These are phyloP conservation scores for Stemphylium lycopersici DNA, from an alignment of 2,329 filamentous ascomycete genomes.

Conservation along the genomic window DNA sequence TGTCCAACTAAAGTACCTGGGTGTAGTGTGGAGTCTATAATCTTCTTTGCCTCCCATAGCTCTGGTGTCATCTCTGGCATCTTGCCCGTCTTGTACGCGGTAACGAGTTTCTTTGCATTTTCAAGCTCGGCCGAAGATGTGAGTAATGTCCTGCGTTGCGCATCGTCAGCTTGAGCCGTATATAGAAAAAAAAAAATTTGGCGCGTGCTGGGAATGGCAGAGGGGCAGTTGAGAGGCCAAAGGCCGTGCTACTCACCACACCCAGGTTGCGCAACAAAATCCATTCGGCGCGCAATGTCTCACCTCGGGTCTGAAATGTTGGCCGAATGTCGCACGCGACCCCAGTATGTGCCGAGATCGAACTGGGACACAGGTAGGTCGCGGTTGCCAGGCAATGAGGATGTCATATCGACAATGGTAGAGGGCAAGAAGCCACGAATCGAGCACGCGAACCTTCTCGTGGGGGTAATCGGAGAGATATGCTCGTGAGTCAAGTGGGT, in stretches of 20 bases:
- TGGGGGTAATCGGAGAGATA: constrained; percentile 10
- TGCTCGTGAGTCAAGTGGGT: background rate
- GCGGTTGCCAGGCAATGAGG: constrained; percentile 69
- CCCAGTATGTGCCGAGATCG: constrained; percentile 93
- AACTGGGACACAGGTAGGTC: constrained; percentile 91
- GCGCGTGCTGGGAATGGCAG: background rate
- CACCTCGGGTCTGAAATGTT: constrained; percentile 95
- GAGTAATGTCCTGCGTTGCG: constrained; percentile 74
- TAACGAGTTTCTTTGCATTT: constrained; percentile 80
- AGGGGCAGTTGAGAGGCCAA: constrained; percentile 20
- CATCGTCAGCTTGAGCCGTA: constrained; percentile 22
- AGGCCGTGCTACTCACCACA: constrained; percentile 49
- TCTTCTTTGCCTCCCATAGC: constrained; percentile 94
- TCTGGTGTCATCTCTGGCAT: constrained; percentile 82
- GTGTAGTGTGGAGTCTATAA: constrained; percentile 94
- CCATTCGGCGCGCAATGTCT: constrained; percentile 50
- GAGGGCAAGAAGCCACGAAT: background rate
- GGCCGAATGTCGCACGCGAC: constrained; percentile 86
- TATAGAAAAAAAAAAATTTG: constrained; percentile 9
- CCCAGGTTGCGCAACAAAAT: constrained; percentile 25
- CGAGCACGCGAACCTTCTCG: constrained; percentile 11
- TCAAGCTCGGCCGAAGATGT: constrained; percentile 80
- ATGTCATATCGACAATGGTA: constrained; percentile 57
- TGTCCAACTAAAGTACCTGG: constrained; percentile 67
- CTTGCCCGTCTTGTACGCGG: constrained; percentile 85